A percentile compares a stretch with the other conserved stretches of the same genome.
Conservation (phyloP, 768 basidiomycete species). For the Lactarius trivialis region DNA sequence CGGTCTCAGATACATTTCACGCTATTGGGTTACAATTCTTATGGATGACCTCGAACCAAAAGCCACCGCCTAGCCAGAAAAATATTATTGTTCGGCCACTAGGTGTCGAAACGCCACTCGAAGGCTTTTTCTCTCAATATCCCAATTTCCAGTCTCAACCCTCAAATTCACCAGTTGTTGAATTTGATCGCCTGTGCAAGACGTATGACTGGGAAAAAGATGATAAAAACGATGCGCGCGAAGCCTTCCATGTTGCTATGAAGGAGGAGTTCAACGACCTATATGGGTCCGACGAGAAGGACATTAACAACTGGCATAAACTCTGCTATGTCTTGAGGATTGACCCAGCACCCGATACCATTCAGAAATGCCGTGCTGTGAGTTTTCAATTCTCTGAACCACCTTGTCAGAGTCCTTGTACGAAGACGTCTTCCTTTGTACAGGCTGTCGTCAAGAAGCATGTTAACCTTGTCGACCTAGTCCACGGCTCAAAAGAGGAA, state of each 20-base stretch:
- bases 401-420: background rate
- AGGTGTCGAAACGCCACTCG: background rate
- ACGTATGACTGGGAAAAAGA: background rate
- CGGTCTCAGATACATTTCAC: no score
- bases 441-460: conserved; percentile 11
- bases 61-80: background rate
- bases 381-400: background rate
- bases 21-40: no score
- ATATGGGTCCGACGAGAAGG: no score
- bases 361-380: conserved; percentile 1
- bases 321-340: conserved; percentile 21
- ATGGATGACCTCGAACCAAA: no score
- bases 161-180: background rate
- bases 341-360: conserved; percentile 10
- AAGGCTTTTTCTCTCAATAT: conserved; percentile 18
- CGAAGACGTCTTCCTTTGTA: background rate
- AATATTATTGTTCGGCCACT: background rate
- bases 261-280: no score
- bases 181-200: conserved; percentile 12
- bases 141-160: conserved; percentile 15
- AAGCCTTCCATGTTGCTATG: no score
- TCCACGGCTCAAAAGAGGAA: conserved; percentile 21
- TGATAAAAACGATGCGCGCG: no score
- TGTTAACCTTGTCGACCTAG: conserved; percentile 32
- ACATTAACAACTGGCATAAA: background rate